Conservation (phyloP, 139 green algal genomes). For the Spirogloea muscicola region DNA sequence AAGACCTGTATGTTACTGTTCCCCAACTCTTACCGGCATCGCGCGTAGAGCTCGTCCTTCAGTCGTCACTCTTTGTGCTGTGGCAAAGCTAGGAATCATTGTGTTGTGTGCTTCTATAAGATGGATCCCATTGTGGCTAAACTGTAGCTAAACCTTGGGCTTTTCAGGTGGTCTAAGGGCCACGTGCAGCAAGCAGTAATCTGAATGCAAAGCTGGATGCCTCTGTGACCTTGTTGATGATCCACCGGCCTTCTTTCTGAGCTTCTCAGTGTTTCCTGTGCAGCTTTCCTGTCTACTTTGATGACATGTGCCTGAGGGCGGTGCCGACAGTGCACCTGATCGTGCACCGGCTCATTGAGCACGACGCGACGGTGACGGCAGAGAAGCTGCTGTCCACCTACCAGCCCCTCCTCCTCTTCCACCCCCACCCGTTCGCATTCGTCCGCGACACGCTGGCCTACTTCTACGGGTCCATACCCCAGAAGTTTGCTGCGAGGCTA, state of each 20-base stretch:
- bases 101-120: not conserved
- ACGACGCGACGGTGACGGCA: slow-evolving; percentile 15
- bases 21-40: too few relatives aligned
- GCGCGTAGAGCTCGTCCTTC: not conserved
- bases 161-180: not conserved
- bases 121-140: not conserved
- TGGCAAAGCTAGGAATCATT: not conserved
- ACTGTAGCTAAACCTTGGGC: not conserved
- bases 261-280: too few relatives aligned
- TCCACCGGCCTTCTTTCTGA: not conserved
- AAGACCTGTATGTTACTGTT: slow-evolving; percentile 1
- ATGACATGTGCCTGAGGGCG: slow-evolving; percentile 17
- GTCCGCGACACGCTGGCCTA: slow-evolving; percentile 31
- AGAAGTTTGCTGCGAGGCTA: slow-evolving; percentile 4
- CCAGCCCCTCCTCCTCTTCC: not conserved
- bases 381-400: slow-evolving; percentile 8
- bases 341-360: slow-evolving; percentile 20
- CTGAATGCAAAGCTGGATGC: not conserved
- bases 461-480: slow-evolving; percentile 9
- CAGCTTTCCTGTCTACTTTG: slow-evolving; percentile 7
- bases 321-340: not conserved
- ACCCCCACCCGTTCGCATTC: slow-evolving; percentile 13
- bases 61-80: not conserved
- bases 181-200: not conserved
- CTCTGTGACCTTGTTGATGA: not conserved